These are phyloP conservation scores for Wickerhamomyces ciferrii DNA, from an alignment of 805 yeast genomes.

Conservation along the genomic window DNA sequence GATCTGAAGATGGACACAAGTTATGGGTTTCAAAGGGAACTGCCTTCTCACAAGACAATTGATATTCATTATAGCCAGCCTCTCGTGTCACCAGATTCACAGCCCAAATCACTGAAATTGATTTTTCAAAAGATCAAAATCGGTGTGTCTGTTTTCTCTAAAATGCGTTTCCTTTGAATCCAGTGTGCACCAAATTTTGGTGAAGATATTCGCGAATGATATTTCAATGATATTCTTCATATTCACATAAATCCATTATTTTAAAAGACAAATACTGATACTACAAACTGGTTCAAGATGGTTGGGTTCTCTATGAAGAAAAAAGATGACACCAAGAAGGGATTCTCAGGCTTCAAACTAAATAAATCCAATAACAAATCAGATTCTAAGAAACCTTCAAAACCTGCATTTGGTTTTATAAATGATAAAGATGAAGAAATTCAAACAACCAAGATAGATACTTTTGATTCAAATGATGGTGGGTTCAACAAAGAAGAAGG, in stretches of 20 bases:
- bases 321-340: constrained; percentile 12
- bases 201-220: background rate
- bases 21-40: background rate
- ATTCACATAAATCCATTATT: no score
- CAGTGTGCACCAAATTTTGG: background rate
- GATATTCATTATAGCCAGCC: background rate
- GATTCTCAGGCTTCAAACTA: constrained; percentile 25
- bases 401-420: constrained; percentile 12
- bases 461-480: constrained; percentile 1
- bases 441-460: background rate
- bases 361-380: background rate
- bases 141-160: no score
- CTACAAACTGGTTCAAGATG: constrained; percentile 13
- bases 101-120: no score
- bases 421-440: constrained; percentile 10
- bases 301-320: constrained; percentile 34
- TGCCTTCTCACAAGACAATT: background rate
- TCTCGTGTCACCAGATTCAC: no score
- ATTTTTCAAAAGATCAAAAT: background rate
- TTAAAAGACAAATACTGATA: no score
- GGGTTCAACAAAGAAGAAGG: constrained; percentile 15
- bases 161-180: no score
- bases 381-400: constrained; percentile 1
- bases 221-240: no score
- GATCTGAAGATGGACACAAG: background rate